These are phyloP conservation scores for Bruguiera hainesii DNA, from an alignment of 441 rosid genomes.

Conservation along the genomic window DNA sequence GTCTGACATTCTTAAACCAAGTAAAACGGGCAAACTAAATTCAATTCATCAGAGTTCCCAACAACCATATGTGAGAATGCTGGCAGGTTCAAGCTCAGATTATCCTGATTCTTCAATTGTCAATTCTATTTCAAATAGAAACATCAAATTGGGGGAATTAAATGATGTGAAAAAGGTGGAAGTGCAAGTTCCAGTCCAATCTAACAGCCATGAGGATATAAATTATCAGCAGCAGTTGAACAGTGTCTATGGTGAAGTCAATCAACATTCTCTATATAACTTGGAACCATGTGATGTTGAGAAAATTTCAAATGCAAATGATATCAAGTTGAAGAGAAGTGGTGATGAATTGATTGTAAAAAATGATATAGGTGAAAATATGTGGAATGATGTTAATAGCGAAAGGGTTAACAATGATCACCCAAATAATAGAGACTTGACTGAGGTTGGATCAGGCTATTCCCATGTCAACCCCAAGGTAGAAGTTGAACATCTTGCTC, in stretches of 20 bases:
- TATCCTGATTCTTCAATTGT: conserved; percentile 28
- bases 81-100: conserved; percentile 23
- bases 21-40: conserved; percentile 31
- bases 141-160: conserved; percentile 23
- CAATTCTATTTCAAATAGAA: conserved; percentile 30
- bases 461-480: background rate
- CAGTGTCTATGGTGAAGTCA: conserved; percentile 25
- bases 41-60: conserved; percentile 33
- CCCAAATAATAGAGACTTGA: conserved; percentile 18
- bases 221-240: conserved; percentile 30
- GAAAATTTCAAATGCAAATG: conserved; percentile 26
- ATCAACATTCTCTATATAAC: conserved; percentile 20
- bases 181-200: conserved; percentile 20
- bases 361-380: conserved; percentile 21
- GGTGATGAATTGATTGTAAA: conserved; percentile 24
- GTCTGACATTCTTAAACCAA: conserved; percentile 33
- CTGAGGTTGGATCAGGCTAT: conserved; percentile 13
- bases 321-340: conserved; percentile 25
- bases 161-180: conserved; percentile 25
- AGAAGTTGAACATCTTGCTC: too few relatives aligned
- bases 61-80: conserved; percentile 21
- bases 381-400: conserved; percentile 20
- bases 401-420: conserved; percentile 13
- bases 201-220: conserved; percentile 25
- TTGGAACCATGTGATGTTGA: conserved; percentile 23